phyloP scores from a whole-genome alignment of 148 eudicot genomes.

The Salicornia ramosissima region DNA sequence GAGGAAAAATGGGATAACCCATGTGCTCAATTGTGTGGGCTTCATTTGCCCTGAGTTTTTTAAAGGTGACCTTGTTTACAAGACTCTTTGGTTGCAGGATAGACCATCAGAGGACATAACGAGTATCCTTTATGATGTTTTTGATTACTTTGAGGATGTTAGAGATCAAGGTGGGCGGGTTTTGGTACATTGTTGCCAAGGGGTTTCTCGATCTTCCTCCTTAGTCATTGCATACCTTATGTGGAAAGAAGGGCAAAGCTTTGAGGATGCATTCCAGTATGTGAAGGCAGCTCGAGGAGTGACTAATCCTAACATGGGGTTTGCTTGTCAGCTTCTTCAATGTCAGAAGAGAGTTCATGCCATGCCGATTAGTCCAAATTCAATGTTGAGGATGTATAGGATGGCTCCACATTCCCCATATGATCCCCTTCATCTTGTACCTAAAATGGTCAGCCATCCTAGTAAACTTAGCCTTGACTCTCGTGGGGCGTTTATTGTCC shows the following conservation, averaged over 20 bases:
- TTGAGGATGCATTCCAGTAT: conserved; percentile 78
- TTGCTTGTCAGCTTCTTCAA: conserved; percentile 86
- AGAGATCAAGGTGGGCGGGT: conserved; percentile 79
- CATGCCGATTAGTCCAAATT: conserved; percentile 68
- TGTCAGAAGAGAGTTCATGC: conserved; percentile 88
- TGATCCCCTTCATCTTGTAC: conserved; percentile 95
- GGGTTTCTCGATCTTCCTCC: conserved; percentile 88
- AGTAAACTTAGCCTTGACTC: conserved; percentile 62
- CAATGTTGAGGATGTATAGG: conserved; percentile 79
- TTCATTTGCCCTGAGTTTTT: conserved; percentile 90
- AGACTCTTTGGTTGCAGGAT: conserved; percentile 92
- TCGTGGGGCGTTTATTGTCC: conserved; percentile 84
- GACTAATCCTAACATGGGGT: conserved; percentile 95
- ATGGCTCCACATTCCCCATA: conserved; percentile 97
- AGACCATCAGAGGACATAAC: conserved; percentile 95
- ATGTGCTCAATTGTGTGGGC: conserved; percentile 94
- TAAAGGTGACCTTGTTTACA: conserved; percentile 73
- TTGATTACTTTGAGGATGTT: conserved; percentile 96
- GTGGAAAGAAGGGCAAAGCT: conserved; percentile 86
- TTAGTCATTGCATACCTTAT: conserved; percentile 88
- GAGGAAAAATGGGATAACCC: conserved; percentile 66
- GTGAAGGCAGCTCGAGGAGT: conserved; percentile 88
- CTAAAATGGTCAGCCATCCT: conserved; percentile 64
- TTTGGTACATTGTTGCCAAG: conserved; percentile 89
- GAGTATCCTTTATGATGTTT: conserved; percentile 85